phyloP scores from a whole-genome alignment of 2,329 filamentous ascomycete species.

The Sclerotinia borealis region DNA sequence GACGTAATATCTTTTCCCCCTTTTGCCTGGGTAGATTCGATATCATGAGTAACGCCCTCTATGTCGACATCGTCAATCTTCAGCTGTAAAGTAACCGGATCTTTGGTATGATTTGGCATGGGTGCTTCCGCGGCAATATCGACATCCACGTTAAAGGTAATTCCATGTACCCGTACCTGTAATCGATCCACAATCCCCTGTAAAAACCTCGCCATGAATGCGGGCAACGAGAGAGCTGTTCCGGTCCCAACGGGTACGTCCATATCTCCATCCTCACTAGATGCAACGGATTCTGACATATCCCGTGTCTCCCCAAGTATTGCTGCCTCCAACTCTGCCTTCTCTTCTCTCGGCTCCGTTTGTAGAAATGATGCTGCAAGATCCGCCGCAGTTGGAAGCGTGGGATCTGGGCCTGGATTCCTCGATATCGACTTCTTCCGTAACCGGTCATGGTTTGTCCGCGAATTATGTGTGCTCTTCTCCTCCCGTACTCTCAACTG shows the following conservation, averaged over 20 bases:
- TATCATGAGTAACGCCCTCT: conserved; percentile 52
- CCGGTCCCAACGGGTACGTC: conserved; percentile 62
- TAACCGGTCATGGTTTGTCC: conserved; percentile 31
- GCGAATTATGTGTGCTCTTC: conserved; percentile 22
- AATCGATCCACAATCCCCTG: conserved; percentile 69
- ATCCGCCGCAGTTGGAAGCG: conserved; percentile 63
- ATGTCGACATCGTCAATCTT: conserved; percentile 59
- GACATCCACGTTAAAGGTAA: conserved; percentile 61
- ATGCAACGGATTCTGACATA: conserved; percentile 52
- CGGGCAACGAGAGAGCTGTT: conserved; percentile 60
- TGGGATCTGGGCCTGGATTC: conserved; percentile 16
- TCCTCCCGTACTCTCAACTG: conserved; percentile 49
- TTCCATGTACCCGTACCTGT: conserved; percentile 57
- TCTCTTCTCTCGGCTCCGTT: conserved; percentile 60
- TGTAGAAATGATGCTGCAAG: conserved; percentile 75
- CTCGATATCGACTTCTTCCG: conserved; percentile 26
- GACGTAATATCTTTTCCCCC: conserved; percentile 8
- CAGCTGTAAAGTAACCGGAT: conserved; percentile 59
- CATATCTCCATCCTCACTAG: conserved; percentile 54
- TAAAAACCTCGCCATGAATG: conserved; percentile 64
- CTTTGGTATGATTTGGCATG: conserved; percentile 37
- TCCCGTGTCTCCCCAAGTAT: conserved; percentile 57
- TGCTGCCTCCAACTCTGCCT: conserved; percentile 61
- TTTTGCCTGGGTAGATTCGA: conserved; percentile 27
- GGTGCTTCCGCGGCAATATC: conserved; percentile 45